Evolutionary conservation across 129 eudicot genomes (phyloP).

Genomic region (Daucus carota): DNA sequence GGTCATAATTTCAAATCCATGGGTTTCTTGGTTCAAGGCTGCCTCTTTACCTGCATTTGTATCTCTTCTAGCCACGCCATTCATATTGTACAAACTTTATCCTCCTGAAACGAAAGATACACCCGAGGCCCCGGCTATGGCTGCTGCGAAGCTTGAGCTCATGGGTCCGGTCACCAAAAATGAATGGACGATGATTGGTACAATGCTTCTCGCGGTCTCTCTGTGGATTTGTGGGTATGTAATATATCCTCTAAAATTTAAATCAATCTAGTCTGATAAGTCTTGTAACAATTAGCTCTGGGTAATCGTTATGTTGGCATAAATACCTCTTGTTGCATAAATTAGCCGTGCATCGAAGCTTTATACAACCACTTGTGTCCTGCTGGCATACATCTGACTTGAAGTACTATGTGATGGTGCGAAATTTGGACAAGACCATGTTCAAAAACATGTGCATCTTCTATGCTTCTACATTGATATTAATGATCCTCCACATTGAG

Average conservation of each 20-base stretch:
- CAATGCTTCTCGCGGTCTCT: conserved; percentile 91
- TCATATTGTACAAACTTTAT: conserved; percentile 11
- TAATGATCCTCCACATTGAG: too few species aligned
- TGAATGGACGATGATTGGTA: conserved; percentile 61
- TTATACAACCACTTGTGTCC: not conserved
- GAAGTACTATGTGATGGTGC: not conserved
- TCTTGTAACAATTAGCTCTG: not conserved
- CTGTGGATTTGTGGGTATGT: conserved; percentile 90
- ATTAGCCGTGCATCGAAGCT: not conserved
- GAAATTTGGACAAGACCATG: not conserved
- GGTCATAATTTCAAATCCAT: conserved; percentile 34
- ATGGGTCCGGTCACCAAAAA: conserved; percentile 12
- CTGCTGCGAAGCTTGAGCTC: not conserved
- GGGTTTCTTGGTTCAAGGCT: conserved; percentile 50
- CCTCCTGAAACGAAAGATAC: conserved; percentile 13
- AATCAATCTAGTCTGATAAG: not conserved
- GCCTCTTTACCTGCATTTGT: conserved; percentile 25
- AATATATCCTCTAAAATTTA: not conserved
- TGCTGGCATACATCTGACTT: not conserved
- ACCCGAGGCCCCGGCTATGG: conserved; percentile 11
- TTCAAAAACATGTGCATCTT: too few species aligned
- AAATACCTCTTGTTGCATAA: not conserved
- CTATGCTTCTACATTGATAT: too few species aligned
- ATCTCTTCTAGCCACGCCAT: conserved; percentile 11
- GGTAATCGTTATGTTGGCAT: not conserved